Conservation (phyloP, 106 monocot species). For the Phalaenopsis aphrodite region DNA sequence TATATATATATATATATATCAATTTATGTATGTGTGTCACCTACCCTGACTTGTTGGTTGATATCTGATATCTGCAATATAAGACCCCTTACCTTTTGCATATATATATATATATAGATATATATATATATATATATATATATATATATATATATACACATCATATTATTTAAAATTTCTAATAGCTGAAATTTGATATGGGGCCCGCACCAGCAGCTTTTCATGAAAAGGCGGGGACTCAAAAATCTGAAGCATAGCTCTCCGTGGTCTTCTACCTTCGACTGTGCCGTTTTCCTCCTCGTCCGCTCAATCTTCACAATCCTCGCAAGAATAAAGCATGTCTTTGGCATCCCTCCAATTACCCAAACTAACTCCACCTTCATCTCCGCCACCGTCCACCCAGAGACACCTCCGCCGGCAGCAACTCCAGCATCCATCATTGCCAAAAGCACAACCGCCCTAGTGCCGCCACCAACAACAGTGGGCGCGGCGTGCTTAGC, state of each 20-base stretch:
- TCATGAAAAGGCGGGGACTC: constrained; percentile 41
- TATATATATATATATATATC: no score
- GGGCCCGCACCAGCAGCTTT: constrained; percentile 46
- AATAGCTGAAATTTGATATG: not conserved
- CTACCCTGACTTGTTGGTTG: no score
- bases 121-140: no score
- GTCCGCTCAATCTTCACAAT: constrained; percentile 45
- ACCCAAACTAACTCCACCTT: constrained; percentile 18
- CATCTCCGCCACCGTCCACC: constrained; percentile 32
- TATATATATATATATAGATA: no score
- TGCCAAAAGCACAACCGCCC: not conserved
- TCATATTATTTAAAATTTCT: no score
- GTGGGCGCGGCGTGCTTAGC: constrained; percentile 54
- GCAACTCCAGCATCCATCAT: not conserved
- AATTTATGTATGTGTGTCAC: no score
- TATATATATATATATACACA: no score
- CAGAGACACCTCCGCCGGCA: constrained; percentile 7
- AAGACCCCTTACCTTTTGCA: no score
- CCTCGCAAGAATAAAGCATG: constrained; percentile 45
- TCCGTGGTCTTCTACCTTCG: constrained; percentile 45
- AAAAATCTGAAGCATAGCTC: constrained; percentile 50
- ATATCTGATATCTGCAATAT: no score
- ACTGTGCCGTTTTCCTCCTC: constrained; percentile 32
- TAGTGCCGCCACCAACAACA: constrained; percentile 13
- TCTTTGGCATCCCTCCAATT: constrained; percentile 27